Evolutionary conservation across 225 moss, liverwort and hornwort genomes (phyloP), one percentile per base, ranked within the genome.

Genomic region (Physcomitrium patens): DNA sequence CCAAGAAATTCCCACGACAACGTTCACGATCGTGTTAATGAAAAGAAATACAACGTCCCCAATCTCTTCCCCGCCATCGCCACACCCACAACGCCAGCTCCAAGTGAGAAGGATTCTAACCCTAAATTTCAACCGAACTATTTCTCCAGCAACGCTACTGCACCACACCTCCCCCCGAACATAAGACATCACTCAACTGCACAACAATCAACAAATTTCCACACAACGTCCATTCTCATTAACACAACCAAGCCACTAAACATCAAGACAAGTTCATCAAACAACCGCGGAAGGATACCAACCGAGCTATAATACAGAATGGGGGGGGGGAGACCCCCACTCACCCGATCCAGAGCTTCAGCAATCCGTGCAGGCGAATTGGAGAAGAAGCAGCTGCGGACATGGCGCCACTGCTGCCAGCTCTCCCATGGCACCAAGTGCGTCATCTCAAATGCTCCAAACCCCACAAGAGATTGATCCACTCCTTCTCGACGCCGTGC

Each of bases 371-470:
- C 42, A 23, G 74, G 74, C 15, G 80, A 76, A 53, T 63, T 63
- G 11, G 86, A 85, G 66, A 83, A 85, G 10, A 89, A 77, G 19
- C 57, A 78, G 41, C 75, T 52, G 69, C 84, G 80, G 44, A 86
- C 82, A 71, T 78, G 79, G 51, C 79, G 63, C 91, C 91, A 89
- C 10, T 89, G 79, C 63, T 79, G 84, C 89, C 91, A 91, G 72
- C 89, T 91, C 76, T 86, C 84, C 91, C 89, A 91, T 1, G 89
- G 89, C 63, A 91, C 89, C 74, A 83, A 86, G 57, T 86, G 82
- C 82, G 86, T 75, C 65, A 65, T 78, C 16, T 14, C 50, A 12
- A 12, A 17, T 51, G 50, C 50, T 14, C 50, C 50, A 14, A 15
- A 51, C 17, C 50, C 17, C 16, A 7, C 50, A 16, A 14, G 17